Evolutionary conservation across 2,329 filamentous ascomycete genomes (phyloP), one percentile per base, ranked within the genome.

Genomic region (Helotiales sp.): DNA sequence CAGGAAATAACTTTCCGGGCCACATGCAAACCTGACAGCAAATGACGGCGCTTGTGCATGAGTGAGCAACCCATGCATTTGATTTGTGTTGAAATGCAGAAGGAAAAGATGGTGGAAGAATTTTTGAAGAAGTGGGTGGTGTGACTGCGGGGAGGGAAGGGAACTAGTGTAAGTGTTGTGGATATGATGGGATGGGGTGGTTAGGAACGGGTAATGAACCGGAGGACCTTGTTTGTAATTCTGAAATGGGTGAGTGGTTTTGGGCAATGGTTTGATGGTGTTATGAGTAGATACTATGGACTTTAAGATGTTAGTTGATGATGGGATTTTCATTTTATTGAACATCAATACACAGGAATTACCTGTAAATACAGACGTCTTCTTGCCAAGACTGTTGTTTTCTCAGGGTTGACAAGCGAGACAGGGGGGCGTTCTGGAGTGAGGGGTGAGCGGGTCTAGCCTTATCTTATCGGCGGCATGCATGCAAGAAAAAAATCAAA

Each of bases 391-490:
- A 28, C 15, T 30, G 49, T 52, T 52, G 49, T 52, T 52, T 52
- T 37, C 22, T 30, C 20, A n/a, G 32, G 30, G 32, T 17, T 15
- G n/a, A 58, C 58, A 61, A 61, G 58, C 40, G 40, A 47, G 58
- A 47, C 26, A 32, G 26, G 26, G 57, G 58, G 26, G 26, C 40
- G 58, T 30, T 20, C n/a, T n/a, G n/a, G n/a, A 45, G 8, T 28
- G 37, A 61, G 58, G 40, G 37, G 57, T 28, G n/a, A n/a, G n/a
- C 11, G 20, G 2, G 10, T 55, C 22, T 43, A 45, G 37, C 37
- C 61, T 63, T 54, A 52, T 62, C 61, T 62, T 63, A 63, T 63
- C 61, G 32, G 30, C 13, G 30, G 43, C 50, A 54, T 57, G 54
- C 54, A 30, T 24, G 8, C 45, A 47, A 30, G 22, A n/a, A 63